Base-by-base conservation (phyloP, 805 yeast species). In the Candida pseudoglaebosa region DNA sequence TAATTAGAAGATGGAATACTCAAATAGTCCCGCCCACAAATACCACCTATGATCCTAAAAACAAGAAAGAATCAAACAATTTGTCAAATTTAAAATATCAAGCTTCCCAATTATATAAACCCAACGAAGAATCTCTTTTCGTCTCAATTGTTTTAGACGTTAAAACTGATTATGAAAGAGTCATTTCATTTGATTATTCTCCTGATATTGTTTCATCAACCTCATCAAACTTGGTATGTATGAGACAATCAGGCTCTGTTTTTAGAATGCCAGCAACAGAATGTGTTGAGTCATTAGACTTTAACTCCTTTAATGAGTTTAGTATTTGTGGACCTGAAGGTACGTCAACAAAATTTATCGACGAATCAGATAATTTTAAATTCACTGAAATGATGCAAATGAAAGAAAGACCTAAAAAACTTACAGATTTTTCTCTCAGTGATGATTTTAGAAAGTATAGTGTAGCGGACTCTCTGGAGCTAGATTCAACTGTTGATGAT, bases 201-300 rank as follows among this genome's bases (percentile, higher is more conserved):
- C 79, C 82, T 1, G 78, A 75, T 40, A 43, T 61, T 3, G 39
- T 52, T 4, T 64, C 77, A 2, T 61, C 56, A n/a, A 71, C 80
- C 16, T 74, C 78, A 1, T 73, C 84, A 6, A 79, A 82, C 48
- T 70, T 86, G 41, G 78, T 90, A 20, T 89, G 97, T 58, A 83
- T 90, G 84, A 70, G 96, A 46, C 95, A 87, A 51, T 84, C 95
- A 1, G 97, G 97, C 3, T 82, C 86, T 38, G 80, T 89, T 0
- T 89, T 84, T 59, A 70, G 83, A 41, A 85, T 85, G 90, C 75
- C 82, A 0, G 84, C 82, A 0, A 61, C 68, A 1, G 91, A 85
- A 53, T 75, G 84, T 36, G 80, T 80, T 22, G 78, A 78, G 26
- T 69, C 80, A 6, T 55, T 84, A 6, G 68, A 66, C 12, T 84